Percentiles rank a stretch among this genome's conserved stretches.
Evolutionary conservation across 2,329 filamentous ascomycete species (phyloP).

Genomic region (Fusarium robinianum): DNA sequence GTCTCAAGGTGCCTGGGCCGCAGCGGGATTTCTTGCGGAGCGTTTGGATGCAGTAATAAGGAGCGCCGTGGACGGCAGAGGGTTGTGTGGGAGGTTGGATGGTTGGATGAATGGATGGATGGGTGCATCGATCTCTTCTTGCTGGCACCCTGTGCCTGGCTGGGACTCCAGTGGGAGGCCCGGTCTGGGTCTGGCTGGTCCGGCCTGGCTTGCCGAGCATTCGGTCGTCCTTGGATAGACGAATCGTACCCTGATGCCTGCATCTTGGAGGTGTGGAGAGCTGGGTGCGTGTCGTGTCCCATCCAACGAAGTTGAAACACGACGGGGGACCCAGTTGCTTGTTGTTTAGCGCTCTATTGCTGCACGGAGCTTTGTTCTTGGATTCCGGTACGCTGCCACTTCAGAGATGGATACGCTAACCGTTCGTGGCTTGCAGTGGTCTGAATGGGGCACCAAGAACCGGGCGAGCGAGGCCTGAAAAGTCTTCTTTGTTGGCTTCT

Average conservation of each 20-base stretch:
- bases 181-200: too few relatives aligned
- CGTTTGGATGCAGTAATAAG: constrained; percentile 13
- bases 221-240: constrained; percentile 8
- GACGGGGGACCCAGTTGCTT: constrained; percentile 24
- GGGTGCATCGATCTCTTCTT: constrained; percentile 23
- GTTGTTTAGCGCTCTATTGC: constrained; percentile 19
- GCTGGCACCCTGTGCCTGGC: constrained; percentile 25
- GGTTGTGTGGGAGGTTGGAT: too few relatives aligned
- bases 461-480: constrained; percentile 16
- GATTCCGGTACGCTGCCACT: too few relatives aligned
- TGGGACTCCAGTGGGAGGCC: constrained; percentile 27
- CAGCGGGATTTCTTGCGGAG: constrained; percentile 20
- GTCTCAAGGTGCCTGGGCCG: constrained; percentile 32
- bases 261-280: constrained; percentile 25
- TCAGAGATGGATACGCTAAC: constrained; percentile 20
- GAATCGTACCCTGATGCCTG: constrained; percentile 25
- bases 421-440: constrained; percentile 23
- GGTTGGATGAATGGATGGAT: constrained; percentile 11
- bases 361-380: constrained; percentile 12
- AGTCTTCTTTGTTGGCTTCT: constrained; percentile 22
- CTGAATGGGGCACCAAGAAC: constrained; percentile 13
- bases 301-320: constrained; percentile 29
- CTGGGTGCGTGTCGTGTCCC: constrained; percentile 7
- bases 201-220: constrained; percentile 11
- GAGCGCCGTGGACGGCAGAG: constrained; percentile 6